Base-by-base conservation (phyloP, 2,329 filamentous ascomycete genomes). In the Xylariaceae sp. region DNA sequence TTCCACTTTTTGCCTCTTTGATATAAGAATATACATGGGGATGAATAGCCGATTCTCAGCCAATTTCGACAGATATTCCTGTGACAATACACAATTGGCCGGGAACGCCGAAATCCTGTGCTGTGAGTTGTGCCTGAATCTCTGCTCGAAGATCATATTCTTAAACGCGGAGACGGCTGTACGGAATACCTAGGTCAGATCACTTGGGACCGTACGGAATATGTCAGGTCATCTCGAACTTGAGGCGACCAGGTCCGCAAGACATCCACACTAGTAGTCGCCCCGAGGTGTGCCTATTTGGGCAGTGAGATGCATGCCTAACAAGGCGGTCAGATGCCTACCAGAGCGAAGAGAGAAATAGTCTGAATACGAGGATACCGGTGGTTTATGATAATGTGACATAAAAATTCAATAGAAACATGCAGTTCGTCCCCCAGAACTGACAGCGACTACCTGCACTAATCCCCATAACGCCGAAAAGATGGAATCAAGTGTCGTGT, bases 381-480 rank as follows among this genome's bases (percentile, higher is more conserved):
- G 13, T 6, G 5, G 13, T 6, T 45, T 30, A 13, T 30, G n/a
- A 9, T 23, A 51, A 51, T 51, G 11, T 51, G 49, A 4, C 23
- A 51, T 51, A 58, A 47, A 47, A 47, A 48, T 11, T 51, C 35
- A 35, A 51, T 55, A 57, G 51, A 42, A 48, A 55, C 51, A 37
- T 23, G n/a, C 18, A 53, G 45, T 37, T 53, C 13, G 49, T 30
- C 52, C 17, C 34, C 23, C 39, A 37, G 55, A 48, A 39, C 15
- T 23, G n/a, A 45, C 35, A 44, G 37, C 50, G 23, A 30, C 23
- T 30, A 30, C 23, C 23, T 42, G 17, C 42, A 47, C 18, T 45
- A 55, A 6, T 51, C 52, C 53, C 51, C 23, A 18, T n/a, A 61
- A 63, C 59, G 56, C 59, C 61, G 55, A 42, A 10, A 5, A 23